Conservation (phyloP, 2,329 filamentous ascomycete genomes). For the Zymoseptoria ardabiliae region DNA sequence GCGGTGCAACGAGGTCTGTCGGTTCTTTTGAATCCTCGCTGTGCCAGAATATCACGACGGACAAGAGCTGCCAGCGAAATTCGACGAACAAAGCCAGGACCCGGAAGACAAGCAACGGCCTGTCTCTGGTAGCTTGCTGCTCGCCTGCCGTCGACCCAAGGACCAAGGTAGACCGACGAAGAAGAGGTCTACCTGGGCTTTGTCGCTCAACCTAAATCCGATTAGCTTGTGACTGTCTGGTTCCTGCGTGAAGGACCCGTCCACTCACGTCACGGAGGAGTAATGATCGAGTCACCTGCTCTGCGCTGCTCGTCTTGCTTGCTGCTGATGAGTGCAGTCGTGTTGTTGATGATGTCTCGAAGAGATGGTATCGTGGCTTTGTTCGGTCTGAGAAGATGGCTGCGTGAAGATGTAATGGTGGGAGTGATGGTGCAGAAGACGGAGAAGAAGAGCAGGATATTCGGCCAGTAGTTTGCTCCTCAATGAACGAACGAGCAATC, state of each 20-base stretch:
- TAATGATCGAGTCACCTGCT: background rate
- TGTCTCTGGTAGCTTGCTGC: background rate
- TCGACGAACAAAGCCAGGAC: background rate
- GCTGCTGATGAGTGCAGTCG: background rate
- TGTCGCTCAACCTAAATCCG: background rate
- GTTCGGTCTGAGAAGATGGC: background rate
- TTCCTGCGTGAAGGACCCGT: background rate
- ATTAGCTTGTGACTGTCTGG: background rate
- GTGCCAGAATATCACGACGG: background rate
- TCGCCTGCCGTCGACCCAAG: background rate
- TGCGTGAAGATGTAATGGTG: background rate
- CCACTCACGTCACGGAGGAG: background rate
- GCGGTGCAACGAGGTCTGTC: background rate
- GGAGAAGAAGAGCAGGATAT: background rate
- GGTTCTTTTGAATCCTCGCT: background rate
- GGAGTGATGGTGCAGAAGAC: background rate
- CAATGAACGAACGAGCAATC: background rate
- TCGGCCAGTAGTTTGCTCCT: background rate
- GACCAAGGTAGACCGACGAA: background rate
- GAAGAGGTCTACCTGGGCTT: background rate
- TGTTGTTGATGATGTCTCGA: background rate
- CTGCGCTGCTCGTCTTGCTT: no score
- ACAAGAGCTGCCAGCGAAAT: background rate
- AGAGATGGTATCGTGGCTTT: background rate
- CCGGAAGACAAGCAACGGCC: background rate